These are phyloP conservation scores for Trichocomaceae sp. DNA, from an alignment of 2,329 filamentous ascomycete species.

Conservation along the genomic window DNA sequence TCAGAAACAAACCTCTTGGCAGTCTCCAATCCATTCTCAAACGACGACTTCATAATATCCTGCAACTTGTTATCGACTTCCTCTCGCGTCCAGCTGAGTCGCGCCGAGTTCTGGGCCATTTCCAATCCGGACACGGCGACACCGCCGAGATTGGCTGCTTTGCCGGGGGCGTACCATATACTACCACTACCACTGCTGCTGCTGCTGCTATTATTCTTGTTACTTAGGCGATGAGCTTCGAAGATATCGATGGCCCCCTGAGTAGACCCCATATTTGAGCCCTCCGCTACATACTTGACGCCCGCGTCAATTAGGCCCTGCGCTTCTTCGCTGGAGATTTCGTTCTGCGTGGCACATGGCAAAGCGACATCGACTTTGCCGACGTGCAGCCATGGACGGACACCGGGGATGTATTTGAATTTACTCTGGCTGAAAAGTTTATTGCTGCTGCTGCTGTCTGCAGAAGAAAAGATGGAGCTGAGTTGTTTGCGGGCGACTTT, in stretches of 20 bases:
- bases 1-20: conserved; percentile 80
- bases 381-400: conserved; percentile 85
- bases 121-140: conserved; percentile 95
- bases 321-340: conserved; percentile 88
- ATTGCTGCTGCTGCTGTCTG: conserved; percentile 37
- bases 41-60: conserved; percentile 90
- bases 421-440: conserved; percentile 28
- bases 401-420: conserved; percentile 82
- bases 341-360: conserved; percentile 94
- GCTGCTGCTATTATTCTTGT: conserved; percentile 41
- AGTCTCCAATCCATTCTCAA: conserved; percentile 80
- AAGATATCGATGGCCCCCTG: conserved; percentile 92
- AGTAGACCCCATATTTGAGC: conserved; percentile 98
- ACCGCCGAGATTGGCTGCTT: conserved; percentile 95
- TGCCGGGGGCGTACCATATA: conserved; percentile 95
- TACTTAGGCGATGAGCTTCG: conserved; percentile 70
- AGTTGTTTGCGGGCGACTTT: conserved; percentile 84
- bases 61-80: conserved; percentile 90
- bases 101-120: conserved; percentile 96
- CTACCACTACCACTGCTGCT: too few relatives aligned
- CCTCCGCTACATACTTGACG: conserved; percentile 83
- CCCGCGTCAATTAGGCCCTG: conserved; percentile 70
- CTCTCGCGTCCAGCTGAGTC: conserved; percentile 77
- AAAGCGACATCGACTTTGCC: conserved; percentile 85
- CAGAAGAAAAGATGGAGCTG: conserved; percentile 59